A percentile compares a stretch with the other conserved stretches of the same genome.
Evolutionary conservation across 2,329 filamentous ascomycete species (phyloP).

Genomic region (Apiospora arundinis): DNA sequence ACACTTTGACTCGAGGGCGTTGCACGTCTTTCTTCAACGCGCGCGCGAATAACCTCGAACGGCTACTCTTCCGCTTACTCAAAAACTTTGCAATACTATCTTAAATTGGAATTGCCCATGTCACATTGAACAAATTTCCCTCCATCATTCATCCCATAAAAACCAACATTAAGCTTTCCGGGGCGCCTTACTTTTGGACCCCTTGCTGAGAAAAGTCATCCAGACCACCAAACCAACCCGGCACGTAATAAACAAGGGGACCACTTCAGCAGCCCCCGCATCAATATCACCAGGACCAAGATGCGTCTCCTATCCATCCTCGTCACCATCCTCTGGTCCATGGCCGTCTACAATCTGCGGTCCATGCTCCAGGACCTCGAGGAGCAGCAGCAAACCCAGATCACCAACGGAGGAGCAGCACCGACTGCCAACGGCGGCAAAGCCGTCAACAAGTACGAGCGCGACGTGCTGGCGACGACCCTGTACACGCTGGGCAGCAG

Average conservation of each 20-base stretch:
- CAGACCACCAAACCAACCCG: background rate
- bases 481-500: conserved; percentile 21
- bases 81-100: background rate
- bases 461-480: conserved; percentile 23
- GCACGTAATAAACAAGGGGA: background rate
- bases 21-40: background rate
- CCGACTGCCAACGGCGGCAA: conserved; percentile 1
- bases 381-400: background rate
- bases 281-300: conserved; percentile 4
- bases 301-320: conserved; percentile 19
- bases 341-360: background rate
- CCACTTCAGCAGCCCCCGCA: background rate
- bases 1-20: conserved; percentile 5
- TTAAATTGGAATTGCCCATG: background rate
- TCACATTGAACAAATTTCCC: background rate
- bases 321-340: conserved; percentile 16
- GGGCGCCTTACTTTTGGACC: background rate
- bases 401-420: background rate
- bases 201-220: background rate
- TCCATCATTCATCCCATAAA: conserved; percentile 3
- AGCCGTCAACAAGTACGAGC: background rate
- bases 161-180: background rate
- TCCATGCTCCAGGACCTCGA: background rate
- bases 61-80: background rate
- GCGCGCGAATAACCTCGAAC: background rate